Evolutionary conservation across 345 rosid genomes (phyloP), one percentile per base, ranked within the genome.

Genomic region (Carallia pectinifolia): DNA sequence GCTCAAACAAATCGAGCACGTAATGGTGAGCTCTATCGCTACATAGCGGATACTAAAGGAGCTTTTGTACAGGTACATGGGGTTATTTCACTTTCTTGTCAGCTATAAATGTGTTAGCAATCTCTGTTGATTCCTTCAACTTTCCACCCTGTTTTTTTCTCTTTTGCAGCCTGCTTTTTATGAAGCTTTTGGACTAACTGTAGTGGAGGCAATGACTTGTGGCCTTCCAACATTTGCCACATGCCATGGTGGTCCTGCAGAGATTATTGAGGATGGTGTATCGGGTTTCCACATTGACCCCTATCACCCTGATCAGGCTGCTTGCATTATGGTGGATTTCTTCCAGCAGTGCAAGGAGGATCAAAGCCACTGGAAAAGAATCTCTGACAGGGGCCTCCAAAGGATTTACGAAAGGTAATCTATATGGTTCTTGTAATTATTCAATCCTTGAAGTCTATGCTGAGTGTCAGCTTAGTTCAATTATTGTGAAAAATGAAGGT

Each of bases 281-380:
- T 92, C 99, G 0, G 99, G 99, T 64, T 96, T 84, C 76, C 97
- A 96, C 74, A 87, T 96, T 37, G 99, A 96, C 83, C 99, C 99
- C 7, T 96, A 96, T 71, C 93, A 92, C 82, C 91, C 98, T 3
- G 93, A 88, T 70, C 92, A 87, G 72, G 86, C 90, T 12, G 82
- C 88, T 74, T 71, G 78, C 36, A 62, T 65, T 38, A 75, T 96
- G 81, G 89, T 76, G 34, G 83, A 84, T 68, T 96, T 96, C 89
- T 96, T 92, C 71, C 60, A 81, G 64, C 80, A 81, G 62, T 88
- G 89, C 72, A 87, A 87, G 77, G 89, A 89, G 69, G 93, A 92
- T 74, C 88, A 89, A 48, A 76, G 69, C 88, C 65, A 88, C 77
- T 96, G 98, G 99, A 82, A 80, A 29, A 89, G 81, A 69, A 81